Percentiles rank a stretch among this genome's conserved stretches.
These are phyloP conservation scores for Lyophyllum semitale DNA, from an alignment of 768 basidiomycete species.

Conservation along the genomic window DNA sequence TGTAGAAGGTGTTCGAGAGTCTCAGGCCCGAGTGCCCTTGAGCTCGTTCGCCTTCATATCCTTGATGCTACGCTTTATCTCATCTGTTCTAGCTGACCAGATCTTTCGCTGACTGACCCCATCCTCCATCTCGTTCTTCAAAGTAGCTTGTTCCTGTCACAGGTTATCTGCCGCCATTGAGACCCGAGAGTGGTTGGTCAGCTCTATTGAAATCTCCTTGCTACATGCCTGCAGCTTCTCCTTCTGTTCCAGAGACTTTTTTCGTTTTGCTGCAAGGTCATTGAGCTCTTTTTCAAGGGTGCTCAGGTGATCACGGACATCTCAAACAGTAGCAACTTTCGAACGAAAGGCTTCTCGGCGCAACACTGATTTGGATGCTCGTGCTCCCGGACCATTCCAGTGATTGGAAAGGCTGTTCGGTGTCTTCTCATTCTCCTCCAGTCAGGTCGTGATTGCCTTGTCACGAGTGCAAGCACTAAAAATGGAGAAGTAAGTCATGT, in stretches of 20 bases:
- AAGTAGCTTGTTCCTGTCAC: background rate
- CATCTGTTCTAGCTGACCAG: too few relatives aligned
- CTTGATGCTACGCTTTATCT: too few relatives aligned
- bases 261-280: background rate
- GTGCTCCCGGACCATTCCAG: background rate
- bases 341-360: background rate
- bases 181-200: background rate
- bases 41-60: background rate
- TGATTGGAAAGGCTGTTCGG: background rate
- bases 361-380: background rate
- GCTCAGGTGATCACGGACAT: background rate
- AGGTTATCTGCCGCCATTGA: background rate
- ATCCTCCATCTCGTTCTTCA: too few relatives aligned
- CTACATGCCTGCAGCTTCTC: background rate
- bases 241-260: background rate
- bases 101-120: too few relatives aligned
- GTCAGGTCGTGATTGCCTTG: background rate
- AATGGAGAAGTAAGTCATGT: background rate
- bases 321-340: background rate
- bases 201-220: background rate
- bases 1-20: too few relatives aligned
- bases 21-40: too few relatives aligned
- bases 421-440: background rate
- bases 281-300: background rate
- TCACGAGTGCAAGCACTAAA: background rate